Conservation (phyloP, 371 early-diverging fungal genomes). For the Mucor circinelloides region DNA sequence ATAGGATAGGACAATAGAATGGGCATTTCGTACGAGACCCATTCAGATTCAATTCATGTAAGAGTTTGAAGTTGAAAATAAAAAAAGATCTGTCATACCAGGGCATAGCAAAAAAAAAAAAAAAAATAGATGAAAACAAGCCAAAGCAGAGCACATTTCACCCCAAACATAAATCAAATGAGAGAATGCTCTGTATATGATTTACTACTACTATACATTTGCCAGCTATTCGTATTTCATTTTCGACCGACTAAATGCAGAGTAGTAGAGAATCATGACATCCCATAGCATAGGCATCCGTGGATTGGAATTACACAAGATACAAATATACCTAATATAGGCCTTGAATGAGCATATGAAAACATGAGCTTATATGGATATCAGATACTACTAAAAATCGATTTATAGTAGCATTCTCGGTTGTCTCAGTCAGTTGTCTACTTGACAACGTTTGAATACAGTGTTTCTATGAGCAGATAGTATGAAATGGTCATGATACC, state of each 20-base stretch:
- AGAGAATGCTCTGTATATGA: neutral
- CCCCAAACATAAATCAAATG: neutral
- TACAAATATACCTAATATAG: neutral
- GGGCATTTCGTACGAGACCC: neutral
- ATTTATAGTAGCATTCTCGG: no score
- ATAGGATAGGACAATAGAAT: neutral
- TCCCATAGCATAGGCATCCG: no score
- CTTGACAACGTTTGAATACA: neutral
- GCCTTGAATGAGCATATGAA: neutral
- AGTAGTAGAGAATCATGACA: neutral
- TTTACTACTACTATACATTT: neutral
- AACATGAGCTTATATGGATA: neutral
- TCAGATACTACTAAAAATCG: neutral
- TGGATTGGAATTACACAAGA: neutral
- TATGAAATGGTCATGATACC: conserved; percentile 7
- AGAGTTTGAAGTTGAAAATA: neutral
- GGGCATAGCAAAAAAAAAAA: neutral
- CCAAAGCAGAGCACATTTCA: neutral
- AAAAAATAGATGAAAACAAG: neutral
- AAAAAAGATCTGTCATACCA: conserved; percentile 3
- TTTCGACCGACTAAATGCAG: neutral
- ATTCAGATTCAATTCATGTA: neutral
- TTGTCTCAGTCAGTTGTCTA: neutral
- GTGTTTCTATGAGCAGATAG: neutral
- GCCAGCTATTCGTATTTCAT: neutral